Evolutionary conservation across 192 early-diverging fungal species (phyloP).

Genomic region (Coemansia sp.): DNA sequence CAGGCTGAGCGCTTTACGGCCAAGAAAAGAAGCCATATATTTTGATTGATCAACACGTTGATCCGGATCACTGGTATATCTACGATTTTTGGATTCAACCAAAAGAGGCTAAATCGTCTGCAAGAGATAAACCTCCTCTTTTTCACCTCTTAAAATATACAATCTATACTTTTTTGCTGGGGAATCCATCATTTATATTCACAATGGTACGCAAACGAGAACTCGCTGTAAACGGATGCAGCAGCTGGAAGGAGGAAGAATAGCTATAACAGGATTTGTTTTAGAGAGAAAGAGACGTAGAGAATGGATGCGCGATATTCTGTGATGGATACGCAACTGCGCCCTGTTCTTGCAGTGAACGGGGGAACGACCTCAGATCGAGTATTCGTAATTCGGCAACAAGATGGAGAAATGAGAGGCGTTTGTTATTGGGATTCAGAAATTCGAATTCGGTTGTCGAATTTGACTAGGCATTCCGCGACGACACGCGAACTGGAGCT

Average conservation of each 20-base stretch:
- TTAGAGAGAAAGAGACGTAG: background rate
- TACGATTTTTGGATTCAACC: background rate
- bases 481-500: too few species aligned
- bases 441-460: too few species aligned
- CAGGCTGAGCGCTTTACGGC: too few species aligned
- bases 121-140: background rate
- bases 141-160: constrained; percentile 6
- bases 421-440: too few species aligned
- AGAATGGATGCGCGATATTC: constrained; percentile 15
- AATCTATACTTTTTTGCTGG: constrained; percentile 20
- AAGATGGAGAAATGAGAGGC: too few species aligned
- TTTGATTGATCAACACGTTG: too few species aligned
- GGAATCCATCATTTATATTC: constrained; percentile 16
- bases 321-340: background rate
- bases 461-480: too few species aligned
- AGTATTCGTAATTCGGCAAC: too few species aligned
- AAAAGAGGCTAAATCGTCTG: background rate
- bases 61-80: too few species aligned
- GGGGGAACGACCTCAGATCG: too few species aligned
- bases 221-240: constrained; percentile 3
- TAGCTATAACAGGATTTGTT: background rate
- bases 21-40: too few species aligned
- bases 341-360: background rate
- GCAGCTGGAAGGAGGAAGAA: background rate
- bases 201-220: constrained; percentile 21